Percentiles rank a stretch among this genome's conserved stretches.
phyloP scores from a whole-genome alignment of 2,329 filamentous ascomycete genomes.

The Apiospora marii region DNA sequence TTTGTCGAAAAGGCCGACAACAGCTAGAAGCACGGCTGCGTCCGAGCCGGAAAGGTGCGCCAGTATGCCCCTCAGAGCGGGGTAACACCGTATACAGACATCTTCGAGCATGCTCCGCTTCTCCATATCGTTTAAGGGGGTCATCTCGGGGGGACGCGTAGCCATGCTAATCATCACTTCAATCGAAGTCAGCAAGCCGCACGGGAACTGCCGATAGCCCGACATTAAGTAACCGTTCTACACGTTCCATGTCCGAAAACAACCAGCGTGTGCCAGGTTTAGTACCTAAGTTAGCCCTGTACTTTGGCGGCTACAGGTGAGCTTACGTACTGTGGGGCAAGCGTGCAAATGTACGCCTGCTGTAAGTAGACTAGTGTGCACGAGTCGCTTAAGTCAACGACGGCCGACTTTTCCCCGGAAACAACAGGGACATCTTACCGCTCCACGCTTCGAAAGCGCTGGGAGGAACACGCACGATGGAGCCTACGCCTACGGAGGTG shows the following conservation, averaged over 20 bases:
- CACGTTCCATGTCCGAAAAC: slow-evolving; percentile 6
- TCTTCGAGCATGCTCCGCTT: slow-evolving; percentile 6
- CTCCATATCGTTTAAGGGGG: background rate
- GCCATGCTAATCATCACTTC: background rate
- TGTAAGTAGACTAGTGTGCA: slow-evolving; percentile 13
- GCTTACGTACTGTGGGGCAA: slow-evolving; percentile 16
- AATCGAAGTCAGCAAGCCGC: background rate
- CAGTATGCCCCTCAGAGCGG: background rate
- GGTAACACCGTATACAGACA: background rate
- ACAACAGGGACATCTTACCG: slow-evolving; percentile 1
- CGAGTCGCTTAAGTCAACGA: background rate
- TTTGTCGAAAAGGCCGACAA: background rate
- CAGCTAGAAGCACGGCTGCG: background rate
- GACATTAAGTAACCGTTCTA: slow-evolving; percentile 9
- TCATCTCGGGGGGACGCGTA: background rate
- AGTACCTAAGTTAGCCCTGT: background rate
- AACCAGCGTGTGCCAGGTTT: background rate
- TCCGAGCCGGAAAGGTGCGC: background rate
- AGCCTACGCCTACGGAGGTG: background rate
- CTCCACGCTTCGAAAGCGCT: background rate
- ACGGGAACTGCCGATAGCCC: slow-evolving; percentile 1
- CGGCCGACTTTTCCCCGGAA: background rate
- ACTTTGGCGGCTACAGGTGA: slow-evolving; percentile 1
- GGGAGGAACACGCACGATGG: background rate
- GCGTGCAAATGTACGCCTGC: slow-evolving; percentile 21